Conservation (phyloP, 2,329 filamentous ascomycete species). For the Talaromyces sp. region DNA sequence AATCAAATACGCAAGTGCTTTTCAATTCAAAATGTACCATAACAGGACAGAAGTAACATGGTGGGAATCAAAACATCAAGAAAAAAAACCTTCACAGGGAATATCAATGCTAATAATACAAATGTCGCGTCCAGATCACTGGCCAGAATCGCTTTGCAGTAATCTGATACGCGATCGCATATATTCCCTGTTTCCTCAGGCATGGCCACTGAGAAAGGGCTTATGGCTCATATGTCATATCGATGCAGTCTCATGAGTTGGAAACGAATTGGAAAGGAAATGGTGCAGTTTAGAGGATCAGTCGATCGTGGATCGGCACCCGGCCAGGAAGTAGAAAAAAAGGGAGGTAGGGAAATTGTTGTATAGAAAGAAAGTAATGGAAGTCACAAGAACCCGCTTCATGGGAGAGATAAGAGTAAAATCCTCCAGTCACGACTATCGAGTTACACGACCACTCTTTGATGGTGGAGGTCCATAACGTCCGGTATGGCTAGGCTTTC, state of each 20-base stretch:
- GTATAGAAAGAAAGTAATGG: neutral
- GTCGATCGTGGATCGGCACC: slow-evolving; percentile 8
- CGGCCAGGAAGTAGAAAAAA: neutral
- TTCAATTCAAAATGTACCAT: slow-evolving; percentile 13
- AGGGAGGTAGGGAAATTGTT: neutral
- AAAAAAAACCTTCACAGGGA: slow-evolving; percentile 1
- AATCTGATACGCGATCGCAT: slow-evolving; percentile 1
- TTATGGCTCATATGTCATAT: slow-evolving; percentile 11
- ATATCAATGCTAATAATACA: slow-evolving; percentile 12
- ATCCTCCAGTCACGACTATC: slow-evolving; percentile 10
- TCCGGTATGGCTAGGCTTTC: slow-evolving; percentile 25
- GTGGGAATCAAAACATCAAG: slow-evolving; percentile 16
- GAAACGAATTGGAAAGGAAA: neutral
- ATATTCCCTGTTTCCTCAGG: slow-evolving; percentile 9
- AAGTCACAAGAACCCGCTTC: slow-evolving; percentile 5
- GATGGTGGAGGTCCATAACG: slow-evolving; percentile 26
- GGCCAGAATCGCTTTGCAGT: too few species aligned
- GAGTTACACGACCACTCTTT: slow-evolving; percentile 14
- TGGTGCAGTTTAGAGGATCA: slow-evolving; percentile 3
- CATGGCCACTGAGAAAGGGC: slow-evolving; percentile 2
- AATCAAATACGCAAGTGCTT: slow-evolving; percentile 4
- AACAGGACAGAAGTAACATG: slow-evolving; percentile 13
- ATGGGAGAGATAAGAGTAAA: neutral
- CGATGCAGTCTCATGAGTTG: slow-evolving; percentile 7
- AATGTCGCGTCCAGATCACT: neutral